Conservation (phyloP, 768 basidiomycete species). For the Leccinum variicolor region DNA sequence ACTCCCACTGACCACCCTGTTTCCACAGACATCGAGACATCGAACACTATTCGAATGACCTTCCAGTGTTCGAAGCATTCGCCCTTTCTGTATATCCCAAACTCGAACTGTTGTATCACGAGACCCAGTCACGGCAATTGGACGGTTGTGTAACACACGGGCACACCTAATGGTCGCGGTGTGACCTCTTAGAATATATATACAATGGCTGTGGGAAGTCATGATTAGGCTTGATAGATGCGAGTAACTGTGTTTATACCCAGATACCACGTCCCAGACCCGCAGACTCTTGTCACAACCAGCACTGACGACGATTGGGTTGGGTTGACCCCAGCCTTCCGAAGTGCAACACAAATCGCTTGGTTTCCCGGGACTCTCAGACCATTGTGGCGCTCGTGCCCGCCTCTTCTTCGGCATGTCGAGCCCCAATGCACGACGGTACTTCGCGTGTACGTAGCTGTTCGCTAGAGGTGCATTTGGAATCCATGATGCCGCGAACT, state of each 20-base stretch:
- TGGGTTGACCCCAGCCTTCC: constrained; percentile 86
- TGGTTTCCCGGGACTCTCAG: constrained; percentile 31
- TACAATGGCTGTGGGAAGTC: constrained; percentile 45
- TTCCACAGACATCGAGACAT: constrained; percentile 85
- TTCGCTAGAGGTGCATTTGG: constrained; percentile 13
- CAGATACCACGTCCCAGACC: constrained; percentile 88
- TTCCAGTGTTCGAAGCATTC: constrained; percentile 55
- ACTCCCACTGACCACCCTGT: constrained; percentile 83
- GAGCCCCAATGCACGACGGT: constrained; percentile 51
- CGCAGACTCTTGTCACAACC: constrained; percentile 91
- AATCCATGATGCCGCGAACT: neutral
- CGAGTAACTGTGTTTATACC: constrained; percentile 44
- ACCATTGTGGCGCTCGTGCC: constrained; percentile 15
- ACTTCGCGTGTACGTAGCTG: constrained; percentile 27
- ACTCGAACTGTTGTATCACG: constrained; percentile 83
- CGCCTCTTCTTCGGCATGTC: constrained; percentile 28
- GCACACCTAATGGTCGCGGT: constrained; percentile 89
- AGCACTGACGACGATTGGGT: constrained; percentile 81
- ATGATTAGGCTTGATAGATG: constrained; percentile 2
- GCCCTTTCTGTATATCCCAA: constrained; percentile 89
- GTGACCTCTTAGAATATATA: constrained; percentile 81
- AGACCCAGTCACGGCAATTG: constrained; percentile 87
- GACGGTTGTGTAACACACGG: constrained; percentile 80
- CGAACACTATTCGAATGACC: constrained; percentile 85
- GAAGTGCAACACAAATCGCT: constrained; percentile 63